Evolutionary conservation across 108 stramenopile genomes (phyloP).

Genomic region (Skeletonema menzelii): DNA sequence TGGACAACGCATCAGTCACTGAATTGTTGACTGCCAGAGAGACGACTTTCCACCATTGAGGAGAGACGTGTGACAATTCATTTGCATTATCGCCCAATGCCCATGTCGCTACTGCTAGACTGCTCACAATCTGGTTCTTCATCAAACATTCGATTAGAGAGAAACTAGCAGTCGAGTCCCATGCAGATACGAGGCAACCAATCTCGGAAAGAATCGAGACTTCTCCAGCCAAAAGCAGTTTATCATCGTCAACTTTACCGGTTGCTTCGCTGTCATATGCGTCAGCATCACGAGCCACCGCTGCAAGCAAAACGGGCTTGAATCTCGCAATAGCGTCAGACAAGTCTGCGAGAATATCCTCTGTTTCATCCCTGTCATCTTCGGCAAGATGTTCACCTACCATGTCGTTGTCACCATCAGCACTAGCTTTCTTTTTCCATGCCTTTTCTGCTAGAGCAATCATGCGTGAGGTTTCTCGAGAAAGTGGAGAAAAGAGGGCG

Average conservation of each 20-base stretch:
- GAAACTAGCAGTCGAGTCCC: slow-evolving; percentile 28
- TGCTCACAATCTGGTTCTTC: slow-evolving; percentile 41
- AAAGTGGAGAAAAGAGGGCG: slow-evolving; percentile 37
- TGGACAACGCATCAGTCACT: slow-evolving; percentile 18
- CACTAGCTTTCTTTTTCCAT: slow-evolving; percentile 21
- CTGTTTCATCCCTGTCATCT: slow-evolving; percentile 46
- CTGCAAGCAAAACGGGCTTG: slow-evolving; percentile 48
- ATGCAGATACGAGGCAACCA: slow-evolving; percentile 35
- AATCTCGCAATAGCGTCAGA: slow-evolving; percentile 47
- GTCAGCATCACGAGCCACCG: slow-evolving; percentile 59
- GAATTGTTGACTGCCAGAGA: slow-evolving; percentile 35
- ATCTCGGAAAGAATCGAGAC: slow-evolving; percentile 44
- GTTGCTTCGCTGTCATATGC: slow-evolving; percentile 33
- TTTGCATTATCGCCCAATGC: slow-evolving; percentile 46
- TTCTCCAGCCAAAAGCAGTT: slow-evolving; percentile 48
- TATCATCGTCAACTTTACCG: slow-evolving; percentile 41
- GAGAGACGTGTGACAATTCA: slow-evolving; percentile 4
- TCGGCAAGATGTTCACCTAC: slow-evolving; percentile 42
- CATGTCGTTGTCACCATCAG: slow-evolving; percentile 47
- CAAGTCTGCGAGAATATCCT: slow-evolving; percentile 49
- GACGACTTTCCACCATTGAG: slow-evolving; percentile 58
- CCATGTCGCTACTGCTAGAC: slow-evolving; percentile 56
- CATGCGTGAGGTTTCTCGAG: slow-evolving; percentile 18
- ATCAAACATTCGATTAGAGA: slow-evolving; percentile 47
- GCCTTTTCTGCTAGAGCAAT: slow-evolving; percentile 15